Evolutionary conservation across 2,329 filamentous ascomycete species (phyloP).

Genomic region (Xylaria polymorpha): DNA sequence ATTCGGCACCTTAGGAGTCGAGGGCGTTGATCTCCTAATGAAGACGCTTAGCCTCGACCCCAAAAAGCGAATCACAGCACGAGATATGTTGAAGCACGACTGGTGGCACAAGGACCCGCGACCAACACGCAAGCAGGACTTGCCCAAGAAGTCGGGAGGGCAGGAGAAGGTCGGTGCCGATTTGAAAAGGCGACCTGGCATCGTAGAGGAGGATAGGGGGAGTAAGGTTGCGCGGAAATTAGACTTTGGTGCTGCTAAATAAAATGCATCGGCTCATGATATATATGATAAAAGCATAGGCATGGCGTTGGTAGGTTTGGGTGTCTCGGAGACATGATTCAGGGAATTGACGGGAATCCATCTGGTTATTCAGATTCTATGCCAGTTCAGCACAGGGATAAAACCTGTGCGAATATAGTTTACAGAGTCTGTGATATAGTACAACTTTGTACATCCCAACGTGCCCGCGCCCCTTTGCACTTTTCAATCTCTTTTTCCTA

Average conservation of each 20-base stretch:
- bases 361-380: background rate
- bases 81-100: constrained; percentile 79
- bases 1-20: constrained; percentile 82
- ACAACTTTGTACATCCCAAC: constrained; percentile 42
- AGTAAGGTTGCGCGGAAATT: constrained; percentile 85
- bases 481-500: background rate
- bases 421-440: constrained; percentile 42
- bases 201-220: constrained; percentile 74
- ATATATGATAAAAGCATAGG: constrained; percentile 30
- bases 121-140: constrained; percentile 82
- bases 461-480: constrained; percentile 1
- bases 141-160: constrained; percentile 81
- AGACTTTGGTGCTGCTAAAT: constrained; percentile 72
- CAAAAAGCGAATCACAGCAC: constrained; percentile 81
- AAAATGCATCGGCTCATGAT: constrained; percentile 36
- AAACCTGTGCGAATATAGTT: constrained; percentile 19
- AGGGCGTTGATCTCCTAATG: constrained; percentile 90
- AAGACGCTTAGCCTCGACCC: constrained; percentile 88
- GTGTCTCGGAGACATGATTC: constrained; percentile 1
- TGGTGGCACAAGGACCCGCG: constrained; percentile 90
- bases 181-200: constrained; percentile 79
- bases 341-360: background rate
- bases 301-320: constrained; percentile 39
- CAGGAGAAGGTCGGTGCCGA: constrained; percentile 83
- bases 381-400: constrained; percentile 3